Conservation (phyloP, 169 alveolate species). For the Eimeria brunetti region DNA sequence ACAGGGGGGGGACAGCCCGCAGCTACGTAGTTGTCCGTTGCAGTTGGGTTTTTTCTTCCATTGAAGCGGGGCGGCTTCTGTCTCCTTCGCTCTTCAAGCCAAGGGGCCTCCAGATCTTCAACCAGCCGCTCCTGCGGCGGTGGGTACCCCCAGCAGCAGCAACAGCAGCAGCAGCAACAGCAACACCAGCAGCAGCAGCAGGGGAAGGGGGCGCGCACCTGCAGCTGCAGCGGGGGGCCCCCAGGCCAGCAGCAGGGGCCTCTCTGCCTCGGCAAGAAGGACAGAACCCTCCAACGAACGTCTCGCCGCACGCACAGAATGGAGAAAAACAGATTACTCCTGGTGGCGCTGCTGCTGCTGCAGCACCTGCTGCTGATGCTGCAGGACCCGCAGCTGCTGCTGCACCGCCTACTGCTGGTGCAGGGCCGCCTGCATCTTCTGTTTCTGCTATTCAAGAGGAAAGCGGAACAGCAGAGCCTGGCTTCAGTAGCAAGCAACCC, state of each 20-base stretch:
- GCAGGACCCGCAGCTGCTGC: slow-evolving; percentile 23
- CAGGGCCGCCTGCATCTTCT: neutral
- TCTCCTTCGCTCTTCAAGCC: slow-evolving; percentile 42
- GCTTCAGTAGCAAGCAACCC: neutral
- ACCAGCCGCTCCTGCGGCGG: slow-evolving; percentile 48
- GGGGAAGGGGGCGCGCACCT: neutral
- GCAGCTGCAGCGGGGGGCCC: neutral
- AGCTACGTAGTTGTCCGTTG: slow-evolving; percentile 64
- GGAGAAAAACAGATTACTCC: neutral
- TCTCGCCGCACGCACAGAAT: neutral
- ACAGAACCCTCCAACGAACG: neutral
- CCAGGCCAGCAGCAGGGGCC: neutral
- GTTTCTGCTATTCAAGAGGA: neutral
- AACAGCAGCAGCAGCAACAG: slow-evolving; percentile 1
- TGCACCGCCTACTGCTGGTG: neutral
- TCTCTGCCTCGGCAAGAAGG: neutral
- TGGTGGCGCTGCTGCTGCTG: slow-evolving; percentile 19
- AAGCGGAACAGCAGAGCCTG: neutral
- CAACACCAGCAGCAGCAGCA: too few species aligned
- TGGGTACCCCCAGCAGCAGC: slow-evolving; percentile 33
- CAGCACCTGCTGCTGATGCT: neutral
- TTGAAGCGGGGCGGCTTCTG: slow-evolving; percentile 12
- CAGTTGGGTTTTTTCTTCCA: slow-evolving; percentile 58
- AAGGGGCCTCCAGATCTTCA: neutral
- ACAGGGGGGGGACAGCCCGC: slow-evolving; percentile 58